Evolutionary conservation across 148 eudicot species (phyloP), one percentile per base, ranked within the genome.

Genomic region (Dysphania ambrosioides): DNA sequence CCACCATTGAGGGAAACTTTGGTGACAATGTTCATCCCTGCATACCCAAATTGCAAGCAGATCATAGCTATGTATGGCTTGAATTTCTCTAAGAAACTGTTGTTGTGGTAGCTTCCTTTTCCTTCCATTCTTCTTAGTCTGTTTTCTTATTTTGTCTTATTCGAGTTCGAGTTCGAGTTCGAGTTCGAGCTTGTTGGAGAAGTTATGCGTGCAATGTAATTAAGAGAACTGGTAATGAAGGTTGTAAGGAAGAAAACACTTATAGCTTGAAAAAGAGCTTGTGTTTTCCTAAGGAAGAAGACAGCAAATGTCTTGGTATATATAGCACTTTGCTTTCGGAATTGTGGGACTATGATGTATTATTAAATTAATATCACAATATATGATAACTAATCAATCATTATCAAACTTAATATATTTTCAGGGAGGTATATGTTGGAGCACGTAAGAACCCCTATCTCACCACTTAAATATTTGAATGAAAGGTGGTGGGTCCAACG

Each of bases 1-100:
- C 97, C 97, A 24, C 86, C 79, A 68, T 90, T 88, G 34, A 90
- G 92, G 30, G 96, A 88, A 26, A 90, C 97, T 68, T 92, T 92
- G 57, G 97, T 88, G 42, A 92, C 87, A 55, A 90, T 88, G 79
- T 88, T 88, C 92, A 90, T 88, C 5, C 97, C 94, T 3, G 94
- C 94, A 70, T 91, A 88, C 3, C 89, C 89, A 76, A 91, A 91
- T 83, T 88, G 95, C 56, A 86, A 78, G 27, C 81, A 88, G 53
- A 78, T 82, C 90, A 90, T 90, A 66, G 90, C 93, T 77, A 90
- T 81, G 85, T 88, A 90, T 66, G 93, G 93, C 83, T 88, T 90
- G 8, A 58, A 34, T 55, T 77, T 88, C 70, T 86, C 87, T 10
- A 84, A 31, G 36, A 81, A 83, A 59, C 74, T 70, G 11, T 85